Conservation (phyloP, 176 grass and related monocot genomes). For the Metroxylon sagu region DNA sequence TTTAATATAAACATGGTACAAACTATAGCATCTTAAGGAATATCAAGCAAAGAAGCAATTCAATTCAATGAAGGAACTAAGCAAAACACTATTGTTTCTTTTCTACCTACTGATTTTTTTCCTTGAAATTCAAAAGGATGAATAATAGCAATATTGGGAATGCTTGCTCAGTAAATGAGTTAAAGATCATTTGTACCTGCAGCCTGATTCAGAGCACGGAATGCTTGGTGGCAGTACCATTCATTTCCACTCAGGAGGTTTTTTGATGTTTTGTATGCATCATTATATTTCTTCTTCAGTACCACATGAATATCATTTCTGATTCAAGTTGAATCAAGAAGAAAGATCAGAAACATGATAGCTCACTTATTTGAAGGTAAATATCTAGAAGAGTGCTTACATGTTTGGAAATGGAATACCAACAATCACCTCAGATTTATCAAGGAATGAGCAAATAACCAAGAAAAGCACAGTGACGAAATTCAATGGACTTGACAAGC, state of each 20-base stretch:
- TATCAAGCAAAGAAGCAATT: no score
- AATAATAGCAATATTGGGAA: background rate
- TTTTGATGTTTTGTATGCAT: slow-evolving; percentile 79
- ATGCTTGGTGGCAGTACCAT: slow-evolving; percentile 99
- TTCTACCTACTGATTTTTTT: no score
- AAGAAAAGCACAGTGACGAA: no score
- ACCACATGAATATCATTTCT: slow-evolving; percentile 90
- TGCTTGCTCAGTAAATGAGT: background rate
- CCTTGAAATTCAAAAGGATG: no score
- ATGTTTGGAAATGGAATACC: slow-evolving; percentile 98
- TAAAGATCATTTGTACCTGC: slow-evolving; percentile 39
- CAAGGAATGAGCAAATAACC: slow-evolving; percentile 39
- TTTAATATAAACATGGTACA: no score
- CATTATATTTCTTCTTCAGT: slow-evolving; percentile 91
- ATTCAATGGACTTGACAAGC: no score
- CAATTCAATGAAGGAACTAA: no score
- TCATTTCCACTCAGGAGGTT: slow-evolving; percentile 78
- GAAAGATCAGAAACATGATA: slow-evolving; percentile 2
- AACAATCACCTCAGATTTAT: slow-evolving; percentile 83
- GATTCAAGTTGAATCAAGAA: slow-evolving; percentile 30
- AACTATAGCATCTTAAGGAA: no score
- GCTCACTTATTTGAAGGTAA: background rate
- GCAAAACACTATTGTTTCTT: no score
- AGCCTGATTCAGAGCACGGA: slow-evolving; percentile 96
- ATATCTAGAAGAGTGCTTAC: slow-evolving; percentile 38